phyloP scores from a whole-genome alignment of 2,329 filamentous ascomycete species.

The Fusarium xyrophilum region DNA sequence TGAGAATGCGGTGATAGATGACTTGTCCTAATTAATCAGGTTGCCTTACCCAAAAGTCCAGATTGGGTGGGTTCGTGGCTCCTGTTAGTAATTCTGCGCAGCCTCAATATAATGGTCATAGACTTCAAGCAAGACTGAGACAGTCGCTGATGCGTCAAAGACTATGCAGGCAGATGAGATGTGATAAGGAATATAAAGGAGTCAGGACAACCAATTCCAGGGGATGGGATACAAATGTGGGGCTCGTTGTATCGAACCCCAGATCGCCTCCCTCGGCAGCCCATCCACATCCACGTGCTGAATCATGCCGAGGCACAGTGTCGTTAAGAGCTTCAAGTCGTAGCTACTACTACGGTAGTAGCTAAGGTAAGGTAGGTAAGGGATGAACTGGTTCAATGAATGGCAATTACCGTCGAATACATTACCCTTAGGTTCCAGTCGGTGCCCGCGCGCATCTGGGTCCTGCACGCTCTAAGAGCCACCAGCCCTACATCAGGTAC shows the following conservation, averaged over 20 bases:
- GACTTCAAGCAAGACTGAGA: not conserved
- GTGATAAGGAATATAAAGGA: not conserved
- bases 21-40: slow-evolving; percentile 23
- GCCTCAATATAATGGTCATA: slow-evolving; percentile 6
- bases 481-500: not conserved
- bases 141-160: not conserved
- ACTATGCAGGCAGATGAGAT: not conserved
- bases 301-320: slow-evolving; percentile 29
- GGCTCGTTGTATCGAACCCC: slow-evolving; percentile 13
- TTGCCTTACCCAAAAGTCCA: not conserved
- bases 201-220: not conserved
- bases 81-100: slow-evolving; percentile 1
- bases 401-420: not conserved
- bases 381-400: not conserved
- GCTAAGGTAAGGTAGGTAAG: no score
- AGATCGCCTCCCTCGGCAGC: slow-evolving; percentile 24
- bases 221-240: slow-evolving; percentile 19
- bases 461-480: not conserved
- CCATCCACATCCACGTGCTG: slow-evolving; percentile 24
- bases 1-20: not conserved
- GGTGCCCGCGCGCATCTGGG: not conserved
- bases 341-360: no score
- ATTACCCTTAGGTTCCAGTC: not conserved
- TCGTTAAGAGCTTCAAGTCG: not conserved
- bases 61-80: slow-evolving; percentile 3